Percentiles rank a stretch among this genome's conserved stretches.
phyloP scores from a whole-genome alignment of 106 monocot genomes.

The Cymbidium sinense region DNA sequence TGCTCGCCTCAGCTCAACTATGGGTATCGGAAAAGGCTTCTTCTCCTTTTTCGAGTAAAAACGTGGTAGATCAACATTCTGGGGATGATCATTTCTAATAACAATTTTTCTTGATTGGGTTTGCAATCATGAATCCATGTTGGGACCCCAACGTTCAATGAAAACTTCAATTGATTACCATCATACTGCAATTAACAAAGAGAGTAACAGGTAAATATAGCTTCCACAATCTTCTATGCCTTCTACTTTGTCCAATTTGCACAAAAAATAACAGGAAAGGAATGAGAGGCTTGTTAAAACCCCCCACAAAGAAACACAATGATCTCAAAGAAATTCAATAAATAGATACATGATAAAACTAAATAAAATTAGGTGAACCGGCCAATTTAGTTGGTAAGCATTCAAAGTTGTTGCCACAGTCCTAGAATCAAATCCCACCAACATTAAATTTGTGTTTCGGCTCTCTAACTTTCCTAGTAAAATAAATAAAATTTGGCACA shows the following conservation, averaged over 20 bases:
- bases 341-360: not conserved
- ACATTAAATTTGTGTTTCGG: too few relatives aligned
- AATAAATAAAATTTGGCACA: not conserved
- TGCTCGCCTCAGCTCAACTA: slow-evolving; percentile 79
- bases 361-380: not conserved
- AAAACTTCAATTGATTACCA: slow-evolving; percentile 7
- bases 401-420: not conserved
- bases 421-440: not conserved
- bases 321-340: not conserved
- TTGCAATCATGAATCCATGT: not conserved
- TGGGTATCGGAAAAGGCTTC: slow-evolving; percentile 94
- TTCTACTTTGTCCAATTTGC: not conserved
- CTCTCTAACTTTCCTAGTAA: not conserved
- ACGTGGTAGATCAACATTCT: slow-evolving; percentile 85
- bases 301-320: not conserved
- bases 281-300: not conserved
- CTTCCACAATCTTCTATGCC: not conserved
- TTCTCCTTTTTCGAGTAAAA: slow-evolving; percentile 90
- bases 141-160: slow-evolving; percentile 25
- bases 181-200: slow-evolving; percentile 29
- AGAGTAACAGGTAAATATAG: not conserved
- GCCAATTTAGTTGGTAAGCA: not conserved
- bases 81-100: slow-evolving; percentile 52
- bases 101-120: slow-evolving; percentile 14
- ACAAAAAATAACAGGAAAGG: not conserved